Evolutionary conservation across 495 filamentous ascomycete genomes (phyloP).

Genomic region (Filosporella fistucella): DNA sequence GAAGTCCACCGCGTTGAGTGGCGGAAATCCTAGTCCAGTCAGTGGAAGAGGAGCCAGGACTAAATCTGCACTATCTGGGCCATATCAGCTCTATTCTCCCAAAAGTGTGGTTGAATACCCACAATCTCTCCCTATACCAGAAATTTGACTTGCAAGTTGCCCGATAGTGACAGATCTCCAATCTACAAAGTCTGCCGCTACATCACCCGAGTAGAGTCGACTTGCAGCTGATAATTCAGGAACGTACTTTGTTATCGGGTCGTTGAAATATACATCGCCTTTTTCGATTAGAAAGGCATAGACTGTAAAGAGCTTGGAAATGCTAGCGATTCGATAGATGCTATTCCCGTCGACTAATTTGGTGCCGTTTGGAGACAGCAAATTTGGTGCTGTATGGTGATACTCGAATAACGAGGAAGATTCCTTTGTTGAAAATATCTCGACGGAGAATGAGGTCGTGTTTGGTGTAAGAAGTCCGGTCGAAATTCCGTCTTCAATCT

Average conservation of each 20-base stretch:
- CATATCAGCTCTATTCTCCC: neutral
- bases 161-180: slow-evolving; percentile 56
- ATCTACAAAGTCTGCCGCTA: slow-evolving; percentile 32
- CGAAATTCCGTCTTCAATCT: too few relatives aligned
- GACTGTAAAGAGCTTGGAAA: slow-evolving; percentile 45
- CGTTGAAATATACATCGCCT: slow-evolving; percentile 33
- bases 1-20: neutral
- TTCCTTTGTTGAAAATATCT: neutral
- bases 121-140: slow-evolving; percentile 39
- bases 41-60: too few relatives aligned
- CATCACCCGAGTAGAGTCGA: neutral
- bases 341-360: neutral
- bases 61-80: too few relatives aligned
- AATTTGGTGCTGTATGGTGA: neutral
- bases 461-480: neutral
- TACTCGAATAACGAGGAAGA: neutral
- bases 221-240: slow-evolving; percentile 38
- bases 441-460: neutral
- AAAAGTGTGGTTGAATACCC: neutral
- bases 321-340: slow-evolving; percentile 43
- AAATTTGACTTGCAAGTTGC: slow-evolving; percentile 46
- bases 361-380: neutral
- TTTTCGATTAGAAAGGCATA: slow-evolving; percentile 35
- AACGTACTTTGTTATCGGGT: slow-evolving; percentile 44
- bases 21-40: neutral